Evolutionary conservation across 2,329 filamentous ascomycete species (phyloP).

Genomic region (Colletotrichum spaethianum): DNA sequence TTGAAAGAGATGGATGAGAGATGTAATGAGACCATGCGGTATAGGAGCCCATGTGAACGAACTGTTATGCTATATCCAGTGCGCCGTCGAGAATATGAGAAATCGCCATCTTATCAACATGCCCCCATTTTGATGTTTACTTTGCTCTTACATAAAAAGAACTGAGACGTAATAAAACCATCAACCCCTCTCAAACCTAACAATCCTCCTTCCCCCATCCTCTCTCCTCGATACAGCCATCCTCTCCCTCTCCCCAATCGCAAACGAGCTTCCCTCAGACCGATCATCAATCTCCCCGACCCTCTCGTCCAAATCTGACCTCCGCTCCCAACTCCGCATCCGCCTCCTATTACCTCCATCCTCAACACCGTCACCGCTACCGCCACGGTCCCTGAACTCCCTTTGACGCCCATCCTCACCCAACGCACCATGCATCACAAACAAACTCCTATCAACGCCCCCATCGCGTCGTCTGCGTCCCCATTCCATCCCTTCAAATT

Average conservation of each 20-base stretch:
- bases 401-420: not conserved
- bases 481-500: not conserved
- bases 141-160: not conserved
- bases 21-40: conserved; percentile 29
- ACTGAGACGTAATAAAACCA: no score
- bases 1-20: conserved; percentile 8
- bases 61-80: not conserved
- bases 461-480: not conserved
- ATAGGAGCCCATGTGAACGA: conserved; percentile 26
- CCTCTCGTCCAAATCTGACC: conserved; percentile 19
- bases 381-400: not conserved
- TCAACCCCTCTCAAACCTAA: not conserved
- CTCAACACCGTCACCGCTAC: not conserved
- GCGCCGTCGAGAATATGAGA: not conserved
- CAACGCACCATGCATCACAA: conserved; percentile 19
- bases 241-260: conserved; percentile 7
- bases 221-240: conserved; percentile 7
- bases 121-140: not conserved
- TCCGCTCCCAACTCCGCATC: conserved; percentile 22
- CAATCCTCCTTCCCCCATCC: not conserved
- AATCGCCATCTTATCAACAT: not conserved
- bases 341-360: not conserved
- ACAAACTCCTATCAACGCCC: not conserved
- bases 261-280: conserved; percentile 21
- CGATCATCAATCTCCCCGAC: conserved; percentile 31